Conservation (phyloP, 176 grass and related monocot species). For the Musa acuminata region DNA sequence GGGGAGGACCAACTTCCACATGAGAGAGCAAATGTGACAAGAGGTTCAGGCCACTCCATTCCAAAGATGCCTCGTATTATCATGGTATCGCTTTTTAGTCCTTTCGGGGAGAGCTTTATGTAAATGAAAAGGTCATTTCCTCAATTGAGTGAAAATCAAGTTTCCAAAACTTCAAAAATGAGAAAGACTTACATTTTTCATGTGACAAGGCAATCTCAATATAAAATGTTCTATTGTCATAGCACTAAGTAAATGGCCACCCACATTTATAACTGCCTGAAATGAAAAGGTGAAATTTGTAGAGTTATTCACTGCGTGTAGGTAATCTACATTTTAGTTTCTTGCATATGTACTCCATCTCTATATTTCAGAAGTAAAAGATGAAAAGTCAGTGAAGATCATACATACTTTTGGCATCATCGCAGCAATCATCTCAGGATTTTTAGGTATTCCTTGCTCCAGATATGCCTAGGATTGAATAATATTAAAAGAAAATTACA, state of each 20-base stretch:
- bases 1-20: conserved; percentile 97
- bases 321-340: neutral
- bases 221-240: conserved; percentile 98
- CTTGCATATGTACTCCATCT: too few species aligned
- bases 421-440: conserved; percentile 61
- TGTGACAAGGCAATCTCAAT: conserved; percentile 63
- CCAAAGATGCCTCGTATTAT: conserved; percentile 41
- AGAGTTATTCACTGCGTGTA: too few species aligned
- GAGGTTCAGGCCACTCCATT: conserved; percentile 87
- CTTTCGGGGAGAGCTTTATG: conserved; percentile 38
- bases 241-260: conserved; percentile 69
- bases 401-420: conserved; percentile 87
- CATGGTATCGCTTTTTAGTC: conserved; percentile 29
- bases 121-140: neutral
- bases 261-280: conserved; percentile 71
- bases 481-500: conserved; percentile 6
- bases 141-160: neutral
- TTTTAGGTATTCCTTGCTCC: conserved; percentile 85
- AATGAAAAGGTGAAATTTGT: neutral
- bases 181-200: conserved; percentile 47
- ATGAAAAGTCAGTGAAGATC: conserved; percentile 5
- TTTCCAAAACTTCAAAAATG: neutral
- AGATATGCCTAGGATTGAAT: conserved; percentile 72
- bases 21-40: conserved; percentile 89
- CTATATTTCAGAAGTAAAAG: neutral